phyloP scores from a whole-genome alignment of 768 basidiomycete species.

The Boletus huronensis region DNA sequence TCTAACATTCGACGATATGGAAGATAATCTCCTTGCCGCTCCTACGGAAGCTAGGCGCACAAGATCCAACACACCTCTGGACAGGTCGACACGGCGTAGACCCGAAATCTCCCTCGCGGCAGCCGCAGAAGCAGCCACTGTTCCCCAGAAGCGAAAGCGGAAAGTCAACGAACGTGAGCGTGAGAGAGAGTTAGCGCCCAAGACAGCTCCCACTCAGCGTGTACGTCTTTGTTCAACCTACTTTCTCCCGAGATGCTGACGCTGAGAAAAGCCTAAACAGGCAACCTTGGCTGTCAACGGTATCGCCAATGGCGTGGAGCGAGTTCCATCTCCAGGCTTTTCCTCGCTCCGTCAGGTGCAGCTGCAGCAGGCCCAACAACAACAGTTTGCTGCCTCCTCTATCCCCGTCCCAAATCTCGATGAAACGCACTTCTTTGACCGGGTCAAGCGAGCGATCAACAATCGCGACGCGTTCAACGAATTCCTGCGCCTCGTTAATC shows the following conservation, averaged over 20 bases:
- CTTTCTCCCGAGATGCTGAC: constrained; percentile 1
- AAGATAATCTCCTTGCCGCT: constrained; percentile 28
- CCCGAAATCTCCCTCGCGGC: constrained; percentile 44
- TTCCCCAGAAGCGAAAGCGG: constrained; percentile 69
- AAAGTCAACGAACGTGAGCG: constrained; percentile 47
- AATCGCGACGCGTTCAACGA: constrained; percentile 84
- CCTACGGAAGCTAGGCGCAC: constrained; percentile 29
- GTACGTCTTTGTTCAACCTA: constrained; percentile 13
- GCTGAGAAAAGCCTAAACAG: constrained; percentile 23
- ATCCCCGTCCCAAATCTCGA: constrained; percentile 33
- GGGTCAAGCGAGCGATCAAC: constrained; percentile 71
- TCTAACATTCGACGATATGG: constrained; percentile 47
- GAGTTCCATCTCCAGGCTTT: constrained; percentile 22
- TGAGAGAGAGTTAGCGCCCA: constrained; percentile 33
- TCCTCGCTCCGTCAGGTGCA: constrained; percentile 21
- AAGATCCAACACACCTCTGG: constrained; percentile 35
- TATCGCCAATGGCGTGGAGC: constrained; percentile 16
- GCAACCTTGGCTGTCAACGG: constrained; percentile 17
- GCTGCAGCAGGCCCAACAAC: constrained; percentile 23
- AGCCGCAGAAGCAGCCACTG: constrained; percentile 34
- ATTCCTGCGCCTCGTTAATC: constrained; percentile 91
- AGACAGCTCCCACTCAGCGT: constrained; percentile 20
- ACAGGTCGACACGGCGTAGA: constrained; percentile 41
- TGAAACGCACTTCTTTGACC: constrained; percentile 87
- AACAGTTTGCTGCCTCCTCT: constrained; percentile 16